phyloP scores from a whole-genome alignment of 768 basidiomycete species.

The Pleurotus eryngii region DNA sequence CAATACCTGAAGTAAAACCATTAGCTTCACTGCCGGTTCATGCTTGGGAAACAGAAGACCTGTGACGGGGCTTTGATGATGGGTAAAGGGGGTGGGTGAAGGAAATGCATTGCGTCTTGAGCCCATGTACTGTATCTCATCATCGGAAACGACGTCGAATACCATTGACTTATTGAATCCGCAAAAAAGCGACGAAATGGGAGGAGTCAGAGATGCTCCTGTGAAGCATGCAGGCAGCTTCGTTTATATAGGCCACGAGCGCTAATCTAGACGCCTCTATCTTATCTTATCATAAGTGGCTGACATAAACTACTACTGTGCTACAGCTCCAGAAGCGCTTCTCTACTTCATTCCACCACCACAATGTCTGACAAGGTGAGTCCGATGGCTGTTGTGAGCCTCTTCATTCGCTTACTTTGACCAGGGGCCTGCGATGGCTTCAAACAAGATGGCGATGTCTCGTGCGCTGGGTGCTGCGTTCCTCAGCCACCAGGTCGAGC shows the following conservation, averaged over 20 bases:
- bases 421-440: slow-evolving; percentile 25
- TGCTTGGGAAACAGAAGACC: slow-evolving; percentile 15
- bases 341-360: neutral
- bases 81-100: slow-evolving; percentile 20
- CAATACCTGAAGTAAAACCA: slow-evolving; percentile 42
- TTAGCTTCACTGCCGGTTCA: neutral
- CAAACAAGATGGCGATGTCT: slow-evolving; percentile 77
- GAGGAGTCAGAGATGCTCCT: slow-evolving; percentile 3
- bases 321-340: neutral
- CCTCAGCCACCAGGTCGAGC: slow-evolving; percentile 83
- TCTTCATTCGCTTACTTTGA: neutral
- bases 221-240: neutral
- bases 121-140: slow-evolving; percentile 62
- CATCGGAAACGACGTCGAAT: slow-evolving; percentile 33
- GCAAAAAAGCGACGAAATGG: neutral
- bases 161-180: neutral
- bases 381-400: neutral
- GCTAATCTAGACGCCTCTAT: too few relatives aligned
- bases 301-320: too few relatives aligned
- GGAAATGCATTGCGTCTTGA: slow-evolving; percentile 24
- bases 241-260: too few relatives aligned
- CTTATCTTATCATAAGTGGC: too few relatives aligned
- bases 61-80: slow-evolving; percentile 41
- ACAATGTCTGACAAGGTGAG: slow-evolving; percentile 6
- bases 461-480: slow-evolving; percentile 85